Percentiles rank a stretch among this genome's conserved stretches.
These are phyloP conservation scores for Phialophora tarda DNA, from an alignment of 2,329 filamentous ascomycete species.

Conservation along the genomic window DNA sequence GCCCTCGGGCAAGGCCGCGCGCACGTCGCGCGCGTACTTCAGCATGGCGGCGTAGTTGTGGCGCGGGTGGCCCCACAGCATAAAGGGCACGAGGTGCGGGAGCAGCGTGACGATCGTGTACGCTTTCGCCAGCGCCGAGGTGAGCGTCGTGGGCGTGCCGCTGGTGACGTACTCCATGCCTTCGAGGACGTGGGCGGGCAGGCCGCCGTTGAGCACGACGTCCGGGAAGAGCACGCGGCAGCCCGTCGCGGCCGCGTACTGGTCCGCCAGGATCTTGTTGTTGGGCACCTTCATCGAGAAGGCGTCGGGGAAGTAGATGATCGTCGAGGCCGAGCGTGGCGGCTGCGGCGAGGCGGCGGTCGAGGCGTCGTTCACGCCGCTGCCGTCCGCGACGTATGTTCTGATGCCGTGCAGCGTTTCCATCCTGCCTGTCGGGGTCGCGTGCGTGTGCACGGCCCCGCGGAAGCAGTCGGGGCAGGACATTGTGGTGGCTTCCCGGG, in stretches of 20 bases:
- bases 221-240: conserved; percentile 41
- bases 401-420: conserved; percentile 57
- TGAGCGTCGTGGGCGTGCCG: conserved; percentile 1
- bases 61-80: conserved; percentile 39
- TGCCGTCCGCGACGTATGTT: conserved; percentile 54
- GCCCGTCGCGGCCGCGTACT: conserved; percentile 52
- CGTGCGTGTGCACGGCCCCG: conserved; percentile 53
- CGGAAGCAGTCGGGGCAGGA: conserved; percentile 44
- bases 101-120: conserved; percentile 19
- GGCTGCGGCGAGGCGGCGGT: too few relatives aligned
- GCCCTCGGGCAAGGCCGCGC: conserved; percentile 37
- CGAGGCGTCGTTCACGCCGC: conserved; percentile 39
- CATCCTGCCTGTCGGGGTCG: conserved; percentile 52
- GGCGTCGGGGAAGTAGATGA: conserved; percentile 62
- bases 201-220: conserved; percentile 39
- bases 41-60: conserved; percentile 43
- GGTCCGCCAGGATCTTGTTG: conserved; percentile 59
- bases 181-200: conserved; percentile 27
- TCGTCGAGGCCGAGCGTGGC: conserved; percentile 43
- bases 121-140: conserved; percentile 21
- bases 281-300: conserved; percentile 64
- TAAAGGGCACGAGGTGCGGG: conserved; percentile 27
- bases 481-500: conserved; percentile 1
- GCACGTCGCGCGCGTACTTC: conserved; percentile 45
- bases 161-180: conserved; percentile 31